Percentiles rank a stretch among this genome's conserved stretches.
phyloP scores from a whole-genome alignment of 78 protist genomes.

The Bigelowiella natans region DNA sequence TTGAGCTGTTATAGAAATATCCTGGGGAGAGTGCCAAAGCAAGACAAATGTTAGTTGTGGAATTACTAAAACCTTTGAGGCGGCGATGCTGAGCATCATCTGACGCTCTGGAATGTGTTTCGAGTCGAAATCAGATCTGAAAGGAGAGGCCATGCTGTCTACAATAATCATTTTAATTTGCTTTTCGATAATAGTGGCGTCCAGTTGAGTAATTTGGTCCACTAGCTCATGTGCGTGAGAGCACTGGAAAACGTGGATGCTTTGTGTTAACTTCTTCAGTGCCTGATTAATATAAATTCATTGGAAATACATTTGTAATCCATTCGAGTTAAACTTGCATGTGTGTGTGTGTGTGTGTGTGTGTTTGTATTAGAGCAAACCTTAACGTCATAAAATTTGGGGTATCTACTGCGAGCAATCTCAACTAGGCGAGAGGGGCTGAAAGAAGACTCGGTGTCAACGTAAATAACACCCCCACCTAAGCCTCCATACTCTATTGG shows the following conservation, averaged over 20 bases:
- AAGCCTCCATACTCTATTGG: not conserved
- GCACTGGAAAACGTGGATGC: not conserved
- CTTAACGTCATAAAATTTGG: not conserved
- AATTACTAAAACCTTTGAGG: not conserved
- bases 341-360: too few relatives aligned
- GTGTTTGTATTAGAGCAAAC: too few relatives aligned
- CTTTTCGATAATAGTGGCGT: not conserved
- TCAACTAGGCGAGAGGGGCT: not conserved
- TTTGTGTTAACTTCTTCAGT: not conserved
- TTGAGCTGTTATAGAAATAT: not conserved
- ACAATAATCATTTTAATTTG: not conserved
- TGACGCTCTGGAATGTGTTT: not conserved
- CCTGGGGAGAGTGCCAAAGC: not conserved
- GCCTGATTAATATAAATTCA: too few relatives aligned
- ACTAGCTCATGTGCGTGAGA: not conserved
- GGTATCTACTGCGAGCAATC: not conserved
- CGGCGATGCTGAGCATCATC: not conserved
- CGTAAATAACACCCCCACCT: not conserved
- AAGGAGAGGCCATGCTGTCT: not conserved
- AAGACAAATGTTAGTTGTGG: not conserved
- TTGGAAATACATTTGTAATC: too few relatives aligned
- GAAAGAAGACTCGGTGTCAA: not conserved
- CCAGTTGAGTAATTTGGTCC: not conserved
- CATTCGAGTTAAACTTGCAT: too few relatives aligned
- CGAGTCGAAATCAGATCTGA: not conserved